phyloP scores from a whole-genome alignment of 2,329 filamentous ascomycete genomes.

The Dothideomycetes sp. region DNA sequence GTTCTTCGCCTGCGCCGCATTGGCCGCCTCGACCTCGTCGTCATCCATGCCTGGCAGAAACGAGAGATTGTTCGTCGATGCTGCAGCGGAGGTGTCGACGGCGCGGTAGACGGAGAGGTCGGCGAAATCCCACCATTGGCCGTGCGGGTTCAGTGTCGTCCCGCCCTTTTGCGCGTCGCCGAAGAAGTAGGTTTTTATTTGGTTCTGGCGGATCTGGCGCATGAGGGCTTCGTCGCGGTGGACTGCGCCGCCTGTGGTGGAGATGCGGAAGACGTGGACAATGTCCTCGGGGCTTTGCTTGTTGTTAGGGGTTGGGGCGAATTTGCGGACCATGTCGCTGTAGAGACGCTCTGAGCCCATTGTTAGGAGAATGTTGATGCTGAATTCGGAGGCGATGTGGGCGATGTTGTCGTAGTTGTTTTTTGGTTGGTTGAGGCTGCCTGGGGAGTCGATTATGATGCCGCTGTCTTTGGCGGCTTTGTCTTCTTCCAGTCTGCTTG shows the following conservation, averaged over 20 bases:
- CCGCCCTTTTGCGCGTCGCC: conserved; percentile 49
- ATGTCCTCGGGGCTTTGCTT: conserved; percentile 47
- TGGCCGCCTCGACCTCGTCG: conserved; percentile 30
- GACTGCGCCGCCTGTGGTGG: conserved; percentile 77
- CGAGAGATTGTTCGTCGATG: conserved; percentile 13
- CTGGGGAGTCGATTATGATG: conserved; percentile 76
- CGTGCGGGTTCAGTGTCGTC: conserved; percentile 73
- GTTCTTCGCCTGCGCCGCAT: too few species aligned
- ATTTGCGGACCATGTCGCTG: conserved; percentile 61
- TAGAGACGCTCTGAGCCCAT: conserved; percentile 69
- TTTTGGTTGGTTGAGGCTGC: conserved; percentile 54
- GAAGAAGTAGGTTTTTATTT: conserved; percentile 91
- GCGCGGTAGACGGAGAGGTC: conserved; percentile 54
- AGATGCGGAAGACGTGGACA: conserved; percentile 65
- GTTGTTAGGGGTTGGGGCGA: conserved; percentile 25
- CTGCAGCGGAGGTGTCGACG: conserved; percentile 8
- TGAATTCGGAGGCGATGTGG: conserved; percentile 63
- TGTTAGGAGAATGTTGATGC: conserved; percentile 66
- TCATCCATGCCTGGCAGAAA: conserved; percentile 33
- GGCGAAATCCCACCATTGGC: conserved; percentile 70
- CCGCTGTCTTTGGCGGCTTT: conserved; percentile 59
- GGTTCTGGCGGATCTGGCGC: conserved; percentile 60
- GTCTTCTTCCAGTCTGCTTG: conserved; percentile 68
- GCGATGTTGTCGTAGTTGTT: conserved; percentile 63
- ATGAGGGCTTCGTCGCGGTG: conserved; percentile 64